A percentile compares a stretch with the other conserved stretches of the same genome.
Evolutionary conservation across 2,329 filamentous ascomycete species (phyloP).

Genomic region (Aspergillus thermomutatus): DNA sequence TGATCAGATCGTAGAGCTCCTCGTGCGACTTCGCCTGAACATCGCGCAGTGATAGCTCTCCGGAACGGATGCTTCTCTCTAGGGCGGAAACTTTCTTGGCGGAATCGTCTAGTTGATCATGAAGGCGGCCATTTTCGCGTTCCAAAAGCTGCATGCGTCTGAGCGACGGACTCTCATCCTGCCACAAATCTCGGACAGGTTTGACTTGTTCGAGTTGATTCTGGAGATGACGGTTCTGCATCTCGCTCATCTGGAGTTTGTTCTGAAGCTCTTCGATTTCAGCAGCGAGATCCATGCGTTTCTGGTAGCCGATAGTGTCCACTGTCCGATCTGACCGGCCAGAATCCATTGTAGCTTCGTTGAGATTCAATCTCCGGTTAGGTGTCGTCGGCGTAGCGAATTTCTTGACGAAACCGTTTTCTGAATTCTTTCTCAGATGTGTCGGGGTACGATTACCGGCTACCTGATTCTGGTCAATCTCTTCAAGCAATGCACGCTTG

Average conservation of each 20-base stretch:
- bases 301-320: conserved; percentile 80
- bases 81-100: conserved; percentile 85
- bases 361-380: conserved; percentile 65
- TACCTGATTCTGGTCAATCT: conserved; percentile 80
- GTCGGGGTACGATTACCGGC: conserved; percentile 69
- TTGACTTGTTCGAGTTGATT: conserved; percentile 74
- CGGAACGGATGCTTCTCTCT: conserved; percentile 81
- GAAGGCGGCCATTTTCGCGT: conserved; percentile 83
- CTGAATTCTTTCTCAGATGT: conserved; percentile 61
- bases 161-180: conserved; percentile 74
- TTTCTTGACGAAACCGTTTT: conserved; percentile 52
- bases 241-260: conserved; percentile 86
- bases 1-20: conserved; percentile 87
- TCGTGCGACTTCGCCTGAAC: conserved; percentile 92
- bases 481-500: conserved; percentile 74
- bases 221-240: conserved; percentile 91
- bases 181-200: conserved; percentile 57
- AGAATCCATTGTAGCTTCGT: conserved; percentile 67
- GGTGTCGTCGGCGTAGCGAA: conserved; percentile 77
- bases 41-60: conserved; percentile 83
- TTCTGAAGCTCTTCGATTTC: conserved; percentile 92
- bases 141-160: conserved; percentile 87
- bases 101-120: conserved; percentile 93
- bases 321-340: conserved; percentile 79
- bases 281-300: conserved; percentile 83